Evolutionary conservation across 129 eudicot species (phyloP).

Genomic region (Scalesia atractyloides): DNA sequence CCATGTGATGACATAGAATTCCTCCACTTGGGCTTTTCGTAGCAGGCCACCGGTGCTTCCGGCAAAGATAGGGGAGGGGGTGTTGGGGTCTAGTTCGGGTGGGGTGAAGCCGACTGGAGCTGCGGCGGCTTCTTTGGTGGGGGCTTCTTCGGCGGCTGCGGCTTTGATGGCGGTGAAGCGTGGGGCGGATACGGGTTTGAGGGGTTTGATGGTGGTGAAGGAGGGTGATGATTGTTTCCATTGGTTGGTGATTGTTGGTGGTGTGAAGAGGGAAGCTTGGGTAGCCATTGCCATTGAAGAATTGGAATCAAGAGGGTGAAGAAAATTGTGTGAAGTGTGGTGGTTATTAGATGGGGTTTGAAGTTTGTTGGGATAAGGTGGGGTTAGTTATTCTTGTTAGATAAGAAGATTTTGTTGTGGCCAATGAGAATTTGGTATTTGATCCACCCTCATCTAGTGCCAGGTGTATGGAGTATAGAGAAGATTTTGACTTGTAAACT

Average conservation of each 20-base stretch:
- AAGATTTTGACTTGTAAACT: background rate
- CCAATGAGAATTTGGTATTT: conserved; percentile 28
- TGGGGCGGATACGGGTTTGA: conserved; percentile 30
- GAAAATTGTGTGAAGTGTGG: conserved; percentile 11
- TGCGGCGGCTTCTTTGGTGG: conserved; percentile 22
- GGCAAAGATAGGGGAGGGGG: conserved; percentile 90
- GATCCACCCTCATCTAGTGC: conserved; percentile 27
- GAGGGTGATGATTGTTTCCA: conserved; percentile 51
- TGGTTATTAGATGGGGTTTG: conserved; percentile 10
- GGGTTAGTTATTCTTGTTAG: conserved; percentile 23
- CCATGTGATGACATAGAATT: conserved; percentile 92
- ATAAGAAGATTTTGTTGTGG: conserved; percentile 31
- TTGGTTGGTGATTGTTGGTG: conserved; percentile 57
- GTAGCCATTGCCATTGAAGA: conserved; percentile 67
- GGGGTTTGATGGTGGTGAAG: conserved; percentile 42
- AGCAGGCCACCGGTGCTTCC: conserved; percentile 97
- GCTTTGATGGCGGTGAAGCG: conserved; percentile 44
- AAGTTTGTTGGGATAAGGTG: conserved; percentile 16
- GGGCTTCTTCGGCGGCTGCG: conserved; percentile 31
- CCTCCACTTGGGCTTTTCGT: conserved; percentile 88
- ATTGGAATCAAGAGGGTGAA: conserved; percentile 5
- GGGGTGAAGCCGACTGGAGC: conserved; percentile 90
- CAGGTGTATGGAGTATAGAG: background rate
- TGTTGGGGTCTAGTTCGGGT: conserved; percentile 84
- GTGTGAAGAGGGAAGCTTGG: conserved; percentile 70